phyloP scores from a whole-genome alignment of 345 rosid genomes.

The Moricandia moricandioides region DNA sequence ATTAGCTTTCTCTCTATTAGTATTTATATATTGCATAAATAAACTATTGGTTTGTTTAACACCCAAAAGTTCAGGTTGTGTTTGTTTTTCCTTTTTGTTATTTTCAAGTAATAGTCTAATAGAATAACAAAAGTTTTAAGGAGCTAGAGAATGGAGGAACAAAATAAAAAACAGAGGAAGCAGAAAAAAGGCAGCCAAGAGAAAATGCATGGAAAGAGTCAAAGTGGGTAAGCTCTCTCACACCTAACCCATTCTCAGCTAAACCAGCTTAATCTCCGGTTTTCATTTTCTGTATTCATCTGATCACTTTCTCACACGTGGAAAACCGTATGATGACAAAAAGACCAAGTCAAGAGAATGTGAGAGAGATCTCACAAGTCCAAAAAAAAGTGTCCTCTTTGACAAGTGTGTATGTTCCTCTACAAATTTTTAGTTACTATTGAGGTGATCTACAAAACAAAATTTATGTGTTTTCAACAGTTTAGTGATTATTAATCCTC shows the following conservation, averaged over 20 bases:
- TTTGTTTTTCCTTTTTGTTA: too few species aligned
- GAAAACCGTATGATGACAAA: neutral
- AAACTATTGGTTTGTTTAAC: too few species aligned
- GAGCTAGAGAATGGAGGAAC: neutral
- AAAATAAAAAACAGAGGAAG: neutral
- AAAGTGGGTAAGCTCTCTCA: slow-evolving; percentile 38
- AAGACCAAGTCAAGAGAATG: neutral
- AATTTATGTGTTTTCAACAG: neutral
- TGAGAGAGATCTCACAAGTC: neutral
- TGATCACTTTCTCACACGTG: slow-evolving; percentile 12
- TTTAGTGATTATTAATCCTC: neutral
- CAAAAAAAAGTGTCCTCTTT: neutral
- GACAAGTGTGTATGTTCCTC: neutral
- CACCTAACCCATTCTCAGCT: slow-evolving; percentile 36
- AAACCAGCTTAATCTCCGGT: slow-evolving; percentile 32
- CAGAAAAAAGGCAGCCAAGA: neutral
- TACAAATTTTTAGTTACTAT: neutral
- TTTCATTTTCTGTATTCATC: neutral
- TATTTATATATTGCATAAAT: too few species aligned
- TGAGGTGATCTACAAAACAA: neutral
- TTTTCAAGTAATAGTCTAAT: too few species aligned
- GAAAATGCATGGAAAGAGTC: slow-evolving; percentile 33
- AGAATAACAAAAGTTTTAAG: neutral
- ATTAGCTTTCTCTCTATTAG: too few species aligned
- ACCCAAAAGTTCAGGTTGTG: too few species aligned